Conservation (phyloP, 73 alveolate species). For the Durusdinium trenchii region DNA sequence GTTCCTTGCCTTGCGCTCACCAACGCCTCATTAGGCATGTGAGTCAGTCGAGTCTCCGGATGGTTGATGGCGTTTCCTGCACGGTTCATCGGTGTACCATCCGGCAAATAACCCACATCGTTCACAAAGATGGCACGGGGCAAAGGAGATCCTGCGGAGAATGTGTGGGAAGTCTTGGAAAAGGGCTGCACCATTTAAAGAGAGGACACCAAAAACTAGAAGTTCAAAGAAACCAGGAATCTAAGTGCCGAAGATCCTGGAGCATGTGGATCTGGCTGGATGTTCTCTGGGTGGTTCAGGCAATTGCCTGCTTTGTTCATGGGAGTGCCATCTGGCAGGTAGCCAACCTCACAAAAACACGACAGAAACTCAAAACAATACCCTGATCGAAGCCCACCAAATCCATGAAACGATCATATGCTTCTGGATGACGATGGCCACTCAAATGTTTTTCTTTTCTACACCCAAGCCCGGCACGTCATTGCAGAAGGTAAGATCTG, state of each 20-base stretch:
- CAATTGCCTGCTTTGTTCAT: slow-evolving; percentile 53
- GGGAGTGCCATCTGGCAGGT: too few relatives aligned
- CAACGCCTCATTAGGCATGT: too few relatives aligned
- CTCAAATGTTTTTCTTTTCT: too few relatives aligned
- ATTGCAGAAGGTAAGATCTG: not conserved
- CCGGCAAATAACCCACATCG: slow-evolving; percentile 94
- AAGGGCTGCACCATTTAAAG: not conserved
- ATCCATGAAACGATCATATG: too few relatives aligned
- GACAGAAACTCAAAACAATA: too few relatives aligned
- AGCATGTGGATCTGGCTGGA: slow-evolving; percentile 61
- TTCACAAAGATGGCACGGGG: slow-evolving; percentile 57
- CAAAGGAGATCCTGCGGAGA: slow-evolving; percentile 45
- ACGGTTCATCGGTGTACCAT: slow-evolving; percentile 74
- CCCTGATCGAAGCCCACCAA: too few relatives aligned
- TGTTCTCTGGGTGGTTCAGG: slow-evolving; percentile 81
- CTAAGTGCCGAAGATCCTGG: slow-evolving; percentile 13
- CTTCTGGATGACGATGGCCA: too few relatives aligned
- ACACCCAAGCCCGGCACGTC: too few relatives aligned
- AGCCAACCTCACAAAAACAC: too few relatives aligned
- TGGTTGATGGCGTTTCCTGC: slow-evolving; percentile 84
- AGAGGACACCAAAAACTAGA: not conserved
- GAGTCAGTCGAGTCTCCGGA: slow-evolving; percentile 45
- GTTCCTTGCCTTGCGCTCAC: too few relatives aligned
- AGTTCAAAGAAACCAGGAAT: not conserved
- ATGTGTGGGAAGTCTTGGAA: not conserved